Conservation (phyloP, 2,329 filamentous ascomycete genomes). For the Claviceps pusilla region DNA sequence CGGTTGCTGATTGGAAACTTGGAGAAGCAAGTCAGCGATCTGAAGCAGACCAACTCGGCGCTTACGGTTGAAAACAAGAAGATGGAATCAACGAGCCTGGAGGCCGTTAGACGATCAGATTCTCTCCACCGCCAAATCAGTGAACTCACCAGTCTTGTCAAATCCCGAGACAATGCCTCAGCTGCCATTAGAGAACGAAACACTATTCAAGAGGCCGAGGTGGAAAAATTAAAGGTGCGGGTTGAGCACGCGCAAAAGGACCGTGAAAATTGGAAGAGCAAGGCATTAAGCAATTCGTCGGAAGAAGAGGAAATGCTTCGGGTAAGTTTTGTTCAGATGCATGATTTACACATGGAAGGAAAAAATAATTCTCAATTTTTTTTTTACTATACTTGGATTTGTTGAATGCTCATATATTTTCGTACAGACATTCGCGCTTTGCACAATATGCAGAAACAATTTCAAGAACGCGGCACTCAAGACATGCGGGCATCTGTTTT, state of each 20-base stretch:
- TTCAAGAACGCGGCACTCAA: slow-evolving; percentile 92
- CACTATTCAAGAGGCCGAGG: slow-evolving; percentile 53
- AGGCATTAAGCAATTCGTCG: slow-evolving; percentile 65
- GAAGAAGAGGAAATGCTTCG: slow-evolving; percentile 74
- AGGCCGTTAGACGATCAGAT: slow-evolving; percentile 56
- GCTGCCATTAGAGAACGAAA: slow-evolving; percentile 39
- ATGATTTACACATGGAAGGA: neutral
- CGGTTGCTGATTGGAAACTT: slow-evolving; percentile 64
- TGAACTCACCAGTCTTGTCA: slow-evolving; percentile 61
- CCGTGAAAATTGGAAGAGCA: slow-evolving; percentile 71
- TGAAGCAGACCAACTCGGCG: slow-evolving; percentile 62
- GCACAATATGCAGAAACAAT: slow-evolving; percentile 80
- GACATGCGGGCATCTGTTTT: slow-evolving; percentile 90
- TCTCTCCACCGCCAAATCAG: slow-evolving; percentile 58
- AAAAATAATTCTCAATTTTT: no score
- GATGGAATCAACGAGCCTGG: slow-evolving; percentile 55
- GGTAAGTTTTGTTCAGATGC: slow-evolving; percentile 40
- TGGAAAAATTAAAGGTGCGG: slow-evolving; percentile 64
- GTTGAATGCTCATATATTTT: slow-evolving; percentile 10
- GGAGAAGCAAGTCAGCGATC: slow-evolving; percentile 78
- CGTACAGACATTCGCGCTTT: slow-evolving; percentile 38
- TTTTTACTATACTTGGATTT: neutral
- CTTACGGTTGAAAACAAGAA: slow-evolving; percentile 59
- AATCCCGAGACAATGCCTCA: slow-evolving; percentile 54
- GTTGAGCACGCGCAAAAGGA: slow-evolving; percentile 70